phyloP scores from a whole-genome alignment of 2,329 filamentous ascomycete genomes.

The Sclerotinia glacialis region DNA sequence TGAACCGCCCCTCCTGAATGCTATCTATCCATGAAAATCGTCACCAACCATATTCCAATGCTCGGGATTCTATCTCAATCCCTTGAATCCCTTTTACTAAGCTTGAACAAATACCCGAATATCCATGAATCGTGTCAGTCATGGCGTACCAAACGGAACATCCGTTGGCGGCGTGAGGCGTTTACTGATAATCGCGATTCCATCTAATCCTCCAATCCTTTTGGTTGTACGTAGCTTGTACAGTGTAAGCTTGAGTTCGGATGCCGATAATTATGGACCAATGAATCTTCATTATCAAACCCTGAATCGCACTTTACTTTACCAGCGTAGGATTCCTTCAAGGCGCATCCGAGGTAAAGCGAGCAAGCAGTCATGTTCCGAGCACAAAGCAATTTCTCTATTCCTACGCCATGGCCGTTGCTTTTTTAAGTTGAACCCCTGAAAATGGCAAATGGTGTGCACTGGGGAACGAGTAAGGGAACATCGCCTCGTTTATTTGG shows the following conservation, averaged over 20 bases:
- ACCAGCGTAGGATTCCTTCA: not conserved
- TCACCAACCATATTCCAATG: not conserved
- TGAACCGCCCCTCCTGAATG: not conserved
- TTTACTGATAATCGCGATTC: constrained; percentile 6
- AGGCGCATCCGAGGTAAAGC: not conserved
- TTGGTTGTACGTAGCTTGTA: not conserved
- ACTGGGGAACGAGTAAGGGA: constrained; percentile 4
- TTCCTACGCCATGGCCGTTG: not conserved
- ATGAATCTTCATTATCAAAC: not conserved
- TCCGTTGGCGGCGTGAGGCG: constrained; percentile 6
- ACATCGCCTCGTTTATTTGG: not conserved
- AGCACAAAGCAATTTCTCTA: constrained; percentile 8
- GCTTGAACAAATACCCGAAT: constrained; percentile 11
- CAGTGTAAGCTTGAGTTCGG: not conserved
- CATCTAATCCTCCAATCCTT: not conserved
- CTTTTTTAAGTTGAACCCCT: not conserved
- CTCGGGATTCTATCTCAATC: not conserved
- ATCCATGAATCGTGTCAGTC: constrained; percentile 10
- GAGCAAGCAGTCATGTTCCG: not conserved
- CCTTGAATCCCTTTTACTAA: not conserved
- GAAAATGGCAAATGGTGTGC: not conserved
- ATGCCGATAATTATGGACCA: not conserved
- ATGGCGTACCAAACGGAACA: not conserved
- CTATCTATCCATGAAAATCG: not conserved
- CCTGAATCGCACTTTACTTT: not conserved